Evolutionary conservation across 306 rosid genomes (phyloP).

Genomic region (Arachis hypogaea): DNA sequence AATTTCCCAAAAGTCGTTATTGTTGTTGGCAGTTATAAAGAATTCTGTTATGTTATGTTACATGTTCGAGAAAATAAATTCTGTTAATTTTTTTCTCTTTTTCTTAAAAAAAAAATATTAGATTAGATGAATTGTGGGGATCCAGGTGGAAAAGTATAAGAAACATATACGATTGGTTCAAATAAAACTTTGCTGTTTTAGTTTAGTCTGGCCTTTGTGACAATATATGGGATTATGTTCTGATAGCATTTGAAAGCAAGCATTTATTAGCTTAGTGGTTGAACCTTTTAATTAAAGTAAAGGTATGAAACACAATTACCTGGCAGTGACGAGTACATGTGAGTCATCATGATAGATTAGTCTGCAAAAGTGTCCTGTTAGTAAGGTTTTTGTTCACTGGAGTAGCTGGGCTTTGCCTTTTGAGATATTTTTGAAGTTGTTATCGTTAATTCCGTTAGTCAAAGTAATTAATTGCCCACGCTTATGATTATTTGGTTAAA

Average conservation of each 20-base stretch:
- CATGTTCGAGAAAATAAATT: neutral
- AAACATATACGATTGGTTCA: neutral
- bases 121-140: conserved; percentile 17
- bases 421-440: neutral
- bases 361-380: neutral
- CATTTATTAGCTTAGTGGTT: conserved; percentile 5
- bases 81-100: neutral
- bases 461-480: neutral
- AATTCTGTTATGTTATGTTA: conserved; percentile 1
- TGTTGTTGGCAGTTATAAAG: conserved; percentile 1
- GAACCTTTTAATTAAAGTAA: neutral
- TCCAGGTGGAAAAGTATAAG: conserved; percentile 10
- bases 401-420: conserved; percentile 29
- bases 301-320: neutral
- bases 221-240: neutral
- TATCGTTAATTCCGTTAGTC: conserved; percentile 6
- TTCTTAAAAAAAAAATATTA: neutral
- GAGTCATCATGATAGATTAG: conserved; percentile 17
- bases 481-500: neutral
- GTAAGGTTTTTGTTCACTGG: conserved; percentile 5
- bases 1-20: neutral
- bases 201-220: neutral
- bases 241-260: conserved; percentile 19
- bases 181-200: neutral
- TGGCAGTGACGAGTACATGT: neutral